Percentiles rank a stretch among this genome's conserved stretches.
These are phyloP conservation scores for Plasmodium falciparum DNA, from an alignment of 169 alveolate genomes.

Conservation along the genomic window DNA sequence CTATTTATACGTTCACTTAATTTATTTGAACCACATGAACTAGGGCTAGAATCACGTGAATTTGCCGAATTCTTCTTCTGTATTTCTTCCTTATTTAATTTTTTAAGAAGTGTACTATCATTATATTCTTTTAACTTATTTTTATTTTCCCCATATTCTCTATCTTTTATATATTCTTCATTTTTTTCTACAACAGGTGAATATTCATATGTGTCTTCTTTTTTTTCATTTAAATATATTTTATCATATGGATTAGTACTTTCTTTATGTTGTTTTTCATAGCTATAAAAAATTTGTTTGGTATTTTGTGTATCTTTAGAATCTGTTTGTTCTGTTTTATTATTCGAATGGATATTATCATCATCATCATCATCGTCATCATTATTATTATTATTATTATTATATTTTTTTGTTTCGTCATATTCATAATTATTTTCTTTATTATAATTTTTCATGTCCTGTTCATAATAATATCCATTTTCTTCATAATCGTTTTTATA, in stretches of 20 bases:
- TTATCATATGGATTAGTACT: not conserved
- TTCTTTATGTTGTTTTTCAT: not conserved
- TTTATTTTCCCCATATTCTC: not conserved
- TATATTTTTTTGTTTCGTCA: not conserved
- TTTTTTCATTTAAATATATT: not conserved
- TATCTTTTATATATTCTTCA: not conserved
- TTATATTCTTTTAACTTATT: not conserved
- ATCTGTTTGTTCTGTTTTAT: not conserved
- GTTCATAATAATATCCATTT: not conserved
- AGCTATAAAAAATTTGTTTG: too few relatives aligned
- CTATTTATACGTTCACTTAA: slow-evolving; percentile 73
- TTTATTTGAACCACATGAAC: slow-evolving; percentile 22
- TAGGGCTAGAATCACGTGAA: slow-evolving; percentile 11
- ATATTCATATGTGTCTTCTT: not conserved
- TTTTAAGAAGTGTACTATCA: not conserved
- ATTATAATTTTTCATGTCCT: slow-evolving; percentile 8
- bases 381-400: not conserved
- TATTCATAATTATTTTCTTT: slow-evolving; percentile 4
- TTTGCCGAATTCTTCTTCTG: not conserved
- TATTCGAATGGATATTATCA: not conserved
- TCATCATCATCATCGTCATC: not conserved
- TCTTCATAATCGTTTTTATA: not conserved
- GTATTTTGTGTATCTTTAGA: too few relatives aligned
- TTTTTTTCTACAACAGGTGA: not conserved
- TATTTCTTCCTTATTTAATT: not conserved